These are phyloP conservation scores for Saxispiralis lemnorum DNA, from an alignment of 495 filamentous ascomycete species.

Conservation along the genomic window DNA sequence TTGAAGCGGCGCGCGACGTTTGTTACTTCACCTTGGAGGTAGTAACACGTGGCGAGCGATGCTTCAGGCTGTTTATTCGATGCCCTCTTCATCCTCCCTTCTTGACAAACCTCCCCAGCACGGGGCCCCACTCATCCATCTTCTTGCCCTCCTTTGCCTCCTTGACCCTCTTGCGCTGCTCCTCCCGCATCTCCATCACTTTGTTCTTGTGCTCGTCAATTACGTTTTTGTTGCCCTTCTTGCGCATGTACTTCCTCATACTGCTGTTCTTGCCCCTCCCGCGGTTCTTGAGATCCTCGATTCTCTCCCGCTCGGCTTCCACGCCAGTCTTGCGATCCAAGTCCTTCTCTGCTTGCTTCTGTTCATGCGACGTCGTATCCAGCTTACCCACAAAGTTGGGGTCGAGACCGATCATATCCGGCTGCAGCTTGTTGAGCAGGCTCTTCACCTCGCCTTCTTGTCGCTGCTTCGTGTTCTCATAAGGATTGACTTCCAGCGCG, in stretches of 20 bases:
- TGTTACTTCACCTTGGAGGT: no score
- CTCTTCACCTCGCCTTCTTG: conserved; percentile 81
- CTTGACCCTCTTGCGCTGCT: conserved; percentile 41
- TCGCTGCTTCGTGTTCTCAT: conserved; percentile 81
- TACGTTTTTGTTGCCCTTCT: conserved; percentile 76
- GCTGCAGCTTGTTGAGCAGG: conserved; percentile 81
- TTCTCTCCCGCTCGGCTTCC: conserved; percentile 30
- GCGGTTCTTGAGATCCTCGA: conserved; percentile 51
- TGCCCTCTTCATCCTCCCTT: conserved; percentile 27
- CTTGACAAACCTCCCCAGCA: conserved; percentile 48
- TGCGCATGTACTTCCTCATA: conserved; percentile 69
- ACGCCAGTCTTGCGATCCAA: conserved; percentile 40
- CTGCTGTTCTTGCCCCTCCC: conserved; percentile 85
- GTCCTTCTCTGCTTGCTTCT: conserved; percentile 54
- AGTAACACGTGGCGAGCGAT: no score
- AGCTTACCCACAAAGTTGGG: conserved; percentile 78
- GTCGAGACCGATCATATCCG: conserved; percentile 91
- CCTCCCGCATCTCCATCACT: conserved; percentile 49
- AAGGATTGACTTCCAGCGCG: conserved; percentile 85
- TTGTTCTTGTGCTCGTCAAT: conserved; percentile 70
- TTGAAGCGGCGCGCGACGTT: no score
- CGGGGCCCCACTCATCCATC: conserved; percentile 49
- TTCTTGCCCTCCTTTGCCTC: conserved; percentile 41
- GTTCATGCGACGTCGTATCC: conserved; percentile 56
- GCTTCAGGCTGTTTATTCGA: no score